Base-by-base conservation (phyloP, 306 rosid species). In the Nissolia schottii region DNA sequence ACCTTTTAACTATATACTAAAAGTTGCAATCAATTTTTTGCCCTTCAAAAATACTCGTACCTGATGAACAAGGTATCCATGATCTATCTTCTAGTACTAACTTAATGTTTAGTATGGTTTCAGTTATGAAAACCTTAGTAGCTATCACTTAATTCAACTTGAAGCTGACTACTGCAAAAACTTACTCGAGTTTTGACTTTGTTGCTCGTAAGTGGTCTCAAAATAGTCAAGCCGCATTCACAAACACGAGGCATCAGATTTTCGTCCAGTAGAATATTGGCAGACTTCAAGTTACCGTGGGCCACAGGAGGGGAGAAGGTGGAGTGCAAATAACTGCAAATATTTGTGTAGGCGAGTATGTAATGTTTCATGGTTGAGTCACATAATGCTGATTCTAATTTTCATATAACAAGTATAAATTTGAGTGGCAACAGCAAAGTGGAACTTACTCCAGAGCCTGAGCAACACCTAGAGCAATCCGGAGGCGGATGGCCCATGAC, bases 231-330 rank as follows among this genome's bases (percentile, higher is more conserved):
- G 67, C 96, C 95, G 32, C 90, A 86, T 84, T 91, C 95, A 71
- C 82, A 80, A 70, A 94, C 60, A 53, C 81, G 89, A 71, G 98
- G 90, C 72, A 34, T 76, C 45, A 94, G 88, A 43, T 91, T 90
- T 81, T 91, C 95, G 71, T 89, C 95, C 34, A 94, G 93, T 45
- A 94, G 80, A 86, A 94, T 75, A 73, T 91, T 94, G 78, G 97
- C 82, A 79, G 95, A 88, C 87, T 94, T 94, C 85, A 91, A 77
- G 84, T 85, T 90, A 80, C 92, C 79, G 73, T 91, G 99, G 73
- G 90, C 84, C 2, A 86, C 79, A 46, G 97, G 93, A 73, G 96
- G 91, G 50, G 89, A 83, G 73, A 93, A 81, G 2, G 82, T 81
- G 15, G 96, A 82, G 86, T 94, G 99, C 85, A 95, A 18, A 87